These are phyloP conservation scores for Medicago truncatula DNA, from an alignment of 306 rosid genomes.

Conservation along the genomic window DNA sequence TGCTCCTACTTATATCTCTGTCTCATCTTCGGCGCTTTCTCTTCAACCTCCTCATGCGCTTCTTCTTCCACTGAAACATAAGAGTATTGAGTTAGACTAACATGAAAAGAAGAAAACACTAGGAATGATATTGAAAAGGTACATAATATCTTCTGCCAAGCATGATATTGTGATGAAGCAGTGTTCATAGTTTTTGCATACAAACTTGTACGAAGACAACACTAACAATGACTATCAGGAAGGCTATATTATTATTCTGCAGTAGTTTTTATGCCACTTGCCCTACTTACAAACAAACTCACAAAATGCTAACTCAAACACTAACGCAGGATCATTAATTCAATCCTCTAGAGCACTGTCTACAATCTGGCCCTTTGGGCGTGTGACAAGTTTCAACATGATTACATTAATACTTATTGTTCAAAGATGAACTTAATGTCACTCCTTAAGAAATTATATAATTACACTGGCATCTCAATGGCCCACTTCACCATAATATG, in stretches of 20 bases:
- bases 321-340: not conserved
- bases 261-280: not conserved
- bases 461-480: too few relatives aligned
- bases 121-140: not conserved
- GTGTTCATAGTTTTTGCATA: not conserved
- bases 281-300: not conserved
- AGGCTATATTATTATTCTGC: not conserved
- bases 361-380: not conserved
- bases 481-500: too few relatives aligned
- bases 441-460: not conserved
- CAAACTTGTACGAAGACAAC: not conserved
- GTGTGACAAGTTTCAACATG: not conserved
- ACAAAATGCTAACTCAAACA: not conserved
- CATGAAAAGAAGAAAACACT: not conserved
- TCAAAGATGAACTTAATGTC: not conserved
- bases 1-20: constrained; percentile 64
- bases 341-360: not conserved
- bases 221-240: not conserved
- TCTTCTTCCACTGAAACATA: constrained; percentile 87
- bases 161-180: constrained; percentile 5
- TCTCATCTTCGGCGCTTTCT: constrained; percentile 98
- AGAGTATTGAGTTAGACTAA: constrained; percentile 24
- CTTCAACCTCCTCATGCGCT: constrained; percentile 95
- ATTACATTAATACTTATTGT: not conserved
- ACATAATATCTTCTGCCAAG: not conserved